phyloP scores from a whole-genome alignment of 768 basidiomycete species.

The Tubosaeta brunneosetosa region DNA sequence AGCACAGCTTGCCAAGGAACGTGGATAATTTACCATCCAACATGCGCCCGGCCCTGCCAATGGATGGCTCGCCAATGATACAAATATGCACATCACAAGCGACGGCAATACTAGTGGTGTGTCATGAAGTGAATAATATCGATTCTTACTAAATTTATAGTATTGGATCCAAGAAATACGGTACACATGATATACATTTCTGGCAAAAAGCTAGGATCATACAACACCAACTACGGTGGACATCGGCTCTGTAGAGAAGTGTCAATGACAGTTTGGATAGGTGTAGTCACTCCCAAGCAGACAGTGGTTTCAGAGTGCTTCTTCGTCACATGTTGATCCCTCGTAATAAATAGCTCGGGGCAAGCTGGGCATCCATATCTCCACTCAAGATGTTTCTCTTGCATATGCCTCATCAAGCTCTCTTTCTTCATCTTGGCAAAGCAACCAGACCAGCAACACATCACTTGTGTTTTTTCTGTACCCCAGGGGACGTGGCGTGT shows the following conservation, averaged over 20 bases:
- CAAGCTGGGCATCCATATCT: constrained; percentile 16
- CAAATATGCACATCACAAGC: too few relatives aligned
- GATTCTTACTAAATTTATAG: too few relatives aligned
- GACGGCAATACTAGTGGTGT: too few relatives aligned
- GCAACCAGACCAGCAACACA: constrained; percentile 22
- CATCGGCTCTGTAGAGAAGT: neutral
- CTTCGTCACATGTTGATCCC: constrained; percentile 8
- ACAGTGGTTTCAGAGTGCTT: constrained; percentile 7
- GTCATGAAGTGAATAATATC: too few relatives aligned
- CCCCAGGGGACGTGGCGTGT: constrained; percentile 16
- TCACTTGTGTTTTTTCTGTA: constrained; percentile 3
- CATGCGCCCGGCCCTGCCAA: neutral
- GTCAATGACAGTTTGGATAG: neutral
- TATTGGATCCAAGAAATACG: too few relatives aligned
- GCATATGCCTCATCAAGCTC: constrained; percentile 25
- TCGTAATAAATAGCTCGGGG: constrained; percentile 20
- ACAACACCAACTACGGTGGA: too few relatives aligned
- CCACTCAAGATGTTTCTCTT: constrained; percentile 21
- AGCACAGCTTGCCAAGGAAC: too few relatives aligned
- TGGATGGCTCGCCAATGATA: neutral
- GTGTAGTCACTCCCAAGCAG: neutral
- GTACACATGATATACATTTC: too few relatives aligned
- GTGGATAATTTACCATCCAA: too few relatives aligned
- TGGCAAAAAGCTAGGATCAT: too few relatives aligned
- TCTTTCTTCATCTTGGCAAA: constrained; percentile 21